Percentiles rank a stretch among this genome's conserved stretches.
Evolutionary conservation across 2,329 filamentous ascomycete genomes (phyloP).

Genomic region (Ascochyta koolunga): DNA sequence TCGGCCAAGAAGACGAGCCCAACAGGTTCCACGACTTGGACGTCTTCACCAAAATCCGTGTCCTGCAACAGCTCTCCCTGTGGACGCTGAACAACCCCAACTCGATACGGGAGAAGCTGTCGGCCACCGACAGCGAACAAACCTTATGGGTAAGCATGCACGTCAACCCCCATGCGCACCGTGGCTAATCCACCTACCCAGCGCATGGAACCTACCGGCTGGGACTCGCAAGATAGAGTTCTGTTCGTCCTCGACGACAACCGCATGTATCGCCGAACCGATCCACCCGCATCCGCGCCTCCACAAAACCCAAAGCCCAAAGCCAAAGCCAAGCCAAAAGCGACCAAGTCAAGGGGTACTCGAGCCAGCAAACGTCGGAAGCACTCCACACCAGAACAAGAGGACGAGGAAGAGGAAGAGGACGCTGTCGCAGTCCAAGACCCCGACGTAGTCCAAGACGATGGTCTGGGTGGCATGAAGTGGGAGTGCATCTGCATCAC

Average conservation of each 20-base stretch:
- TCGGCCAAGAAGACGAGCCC: constrained; percentile 76
- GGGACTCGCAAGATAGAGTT: constrained; percentile 83
- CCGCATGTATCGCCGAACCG: constrained; percentile 85
- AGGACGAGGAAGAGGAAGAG: constrained; percentile 49
- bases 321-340: constrained; percentile 57
- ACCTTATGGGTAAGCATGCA: constrained; percentile 73
- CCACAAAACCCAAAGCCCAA: constrained; percentile 56
- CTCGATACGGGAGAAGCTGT: constrained; percentile 83
- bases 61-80: constrained; percentile 86
- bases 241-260: constrained; percentile 96
- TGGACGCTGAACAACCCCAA: constrained; percentile 91
- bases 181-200: constrained; percentile 36
- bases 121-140: constrained; percentile 81
- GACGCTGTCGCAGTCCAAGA: constrained; percentile 39
- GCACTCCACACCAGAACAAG: constrained; percentile 55
- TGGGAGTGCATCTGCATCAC: constrained; percentile 94
- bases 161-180: background rate
- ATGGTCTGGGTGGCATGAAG: constrained; percentile 74
- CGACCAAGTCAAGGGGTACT: constrained; percentile 61
- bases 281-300: constrained; percentile 67
- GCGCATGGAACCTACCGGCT: constrained; percentile 81
- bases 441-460: constrained; percentile 52
- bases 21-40: constrained; percentile 81
- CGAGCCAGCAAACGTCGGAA: constrained; percentile 77
- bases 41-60: constrained; percentile 77